Evolutionary conservation across 2,329 filamentous ascomycete species (phyloP).

Genomic region (Chaetomium strumarium): DNA sequence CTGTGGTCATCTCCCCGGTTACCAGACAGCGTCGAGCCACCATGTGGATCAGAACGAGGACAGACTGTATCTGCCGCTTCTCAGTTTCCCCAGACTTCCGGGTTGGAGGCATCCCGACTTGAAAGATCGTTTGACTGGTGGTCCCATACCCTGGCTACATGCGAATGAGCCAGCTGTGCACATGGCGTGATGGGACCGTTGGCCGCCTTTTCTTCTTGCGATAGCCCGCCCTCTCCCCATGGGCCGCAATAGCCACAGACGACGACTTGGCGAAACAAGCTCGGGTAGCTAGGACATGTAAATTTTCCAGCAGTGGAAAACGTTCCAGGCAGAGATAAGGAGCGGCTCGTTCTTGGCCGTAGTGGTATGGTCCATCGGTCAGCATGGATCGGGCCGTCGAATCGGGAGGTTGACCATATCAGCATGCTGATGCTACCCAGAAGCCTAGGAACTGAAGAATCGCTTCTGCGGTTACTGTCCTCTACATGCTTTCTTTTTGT

Average conservation of each 20-base stretch:
- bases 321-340: not conserved
- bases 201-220: not conserved
- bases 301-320: conserved; percentile 14
- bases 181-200: not conserved
- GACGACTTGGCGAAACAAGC: not conserved
- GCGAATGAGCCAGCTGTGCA: not conserved
- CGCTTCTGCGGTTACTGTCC: not conserved
- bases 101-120: not conserved
- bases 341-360: not conserved
- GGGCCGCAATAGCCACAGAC: conserved; percentile 1
- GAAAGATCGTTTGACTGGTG: not conserved
- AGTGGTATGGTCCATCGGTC: no score
- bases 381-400: no score
- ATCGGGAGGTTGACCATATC: no score
- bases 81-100: no score
- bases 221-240: not conserved
- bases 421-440: no score
- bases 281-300: not conserved
- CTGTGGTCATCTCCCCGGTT: no score
- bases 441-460: no score
- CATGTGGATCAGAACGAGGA: no score
- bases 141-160: not conserved
- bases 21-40: no score
- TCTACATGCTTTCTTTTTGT: not conserved
- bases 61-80: no score